These are phyloP conservation scores for Aspergillus homomorphus DNA, from an alignment of 495 filamentous ascomycete species.

Conservation along the genomic window DNA sequence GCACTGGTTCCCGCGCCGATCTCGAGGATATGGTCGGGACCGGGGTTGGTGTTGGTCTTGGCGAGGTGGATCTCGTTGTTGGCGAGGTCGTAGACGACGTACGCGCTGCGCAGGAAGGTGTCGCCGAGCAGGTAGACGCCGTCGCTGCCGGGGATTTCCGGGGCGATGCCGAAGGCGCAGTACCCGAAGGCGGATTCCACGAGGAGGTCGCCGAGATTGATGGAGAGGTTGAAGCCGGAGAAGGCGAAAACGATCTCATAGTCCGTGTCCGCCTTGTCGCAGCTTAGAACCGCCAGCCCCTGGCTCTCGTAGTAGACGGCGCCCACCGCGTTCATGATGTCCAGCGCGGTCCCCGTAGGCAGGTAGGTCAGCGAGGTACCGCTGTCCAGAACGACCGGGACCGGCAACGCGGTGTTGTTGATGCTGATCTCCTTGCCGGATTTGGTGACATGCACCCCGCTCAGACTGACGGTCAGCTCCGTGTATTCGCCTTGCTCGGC, in stretches of 20 bases:
- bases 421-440: conserved; percentile 33
- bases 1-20: conserved; percentile 43
- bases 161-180: conserved; percentile 62
- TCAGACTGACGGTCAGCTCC: conserved; percentile 74
- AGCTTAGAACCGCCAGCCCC: conserved; percentile 33
- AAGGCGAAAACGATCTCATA: conserved; percentile 60
- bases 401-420: conserved; percentile 31
- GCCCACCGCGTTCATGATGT: conserved; percentile 58
- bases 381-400: conserved; percentile 69
- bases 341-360: conserved; percentile 55
- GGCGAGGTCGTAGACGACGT: conserved; percentile 68
- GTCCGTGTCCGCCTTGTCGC: conserved; percentile 46
- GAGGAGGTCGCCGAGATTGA: conserved; percentile 68
- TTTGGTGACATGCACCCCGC: conserved; percentile 33
- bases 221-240: conserved; percentile 54
- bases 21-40: conserved; percentile 61
- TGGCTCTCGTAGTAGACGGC: conserved; percentile 45
- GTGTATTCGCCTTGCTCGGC: conserved; percentile 47
- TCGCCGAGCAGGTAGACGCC: conserved; percentile 67
- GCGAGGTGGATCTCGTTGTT: conserved; percentile 5
- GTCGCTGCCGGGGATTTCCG: conserved; percentile 35
- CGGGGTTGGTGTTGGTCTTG: conserved; percentile 2
- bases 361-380: conserved; percentile 75
- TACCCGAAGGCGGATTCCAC: conserved; percentile 50
- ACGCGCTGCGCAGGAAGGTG: conserved; percentile 79